Evolutionary conservation across 2,329 filamentous ascomycete genomes (phyloP).

Genomic region (Dothideomycetes sp.): DNA sequence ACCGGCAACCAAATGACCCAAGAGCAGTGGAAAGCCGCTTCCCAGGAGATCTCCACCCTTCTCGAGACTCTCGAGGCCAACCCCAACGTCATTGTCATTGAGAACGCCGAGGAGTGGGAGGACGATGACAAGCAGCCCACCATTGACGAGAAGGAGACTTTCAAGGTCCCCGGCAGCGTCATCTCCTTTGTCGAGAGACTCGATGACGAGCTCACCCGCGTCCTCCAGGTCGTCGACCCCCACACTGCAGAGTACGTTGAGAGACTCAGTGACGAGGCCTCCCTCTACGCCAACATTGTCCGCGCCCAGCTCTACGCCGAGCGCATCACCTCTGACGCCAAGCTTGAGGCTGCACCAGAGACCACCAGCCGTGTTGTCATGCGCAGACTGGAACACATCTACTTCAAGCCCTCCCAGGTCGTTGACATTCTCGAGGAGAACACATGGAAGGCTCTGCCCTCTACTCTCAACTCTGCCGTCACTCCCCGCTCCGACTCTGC

Average conservation of each 20-base stretch:
- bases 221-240: constrained; percentile 94
- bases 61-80: constrained; percentile 70
- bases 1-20: constrained; percentile 75
- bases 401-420: constrained; percentile 96
- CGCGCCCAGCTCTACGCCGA: constrained; percentile 84
- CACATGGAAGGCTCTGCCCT: constrained; percentile 72
- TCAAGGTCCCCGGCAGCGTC: constrained; percentile 86
- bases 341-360: constrained; percentile 69
- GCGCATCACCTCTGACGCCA: constrained; percentile 56
- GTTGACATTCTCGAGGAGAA: constrained; percentile 90
- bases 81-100: constrained; percentile 72
- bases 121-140: constrained; percentile 90
- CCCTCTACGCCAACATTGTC: constrained; percentile 86
- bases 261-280: constrained; percentile 78
- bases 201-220: constrained; percentile 93
- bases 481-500: constrained; percentile 59
- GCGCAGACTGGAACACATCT: constrained; percentile 89
- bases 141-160: constrained; percentile 62
- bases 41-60: constrained; percentile 71
- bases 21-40: constrained; percentile 93
- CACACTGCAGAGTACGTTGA: constrained; percentile 99
- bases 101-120: constrained; percentile 95
- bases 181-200: constrained; percentile 91
- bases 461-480: constrained; percentile 62
- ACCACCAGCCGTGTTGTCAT: constrained; percentile 87